A percentile compares a stretch with the other conserved stretches of the same genome.
These are phyloP conservation scores for Chaetoceros muelleri DNA, from an alignment of 108 stramenopile species.

Conservation along the genomic window DNA sequence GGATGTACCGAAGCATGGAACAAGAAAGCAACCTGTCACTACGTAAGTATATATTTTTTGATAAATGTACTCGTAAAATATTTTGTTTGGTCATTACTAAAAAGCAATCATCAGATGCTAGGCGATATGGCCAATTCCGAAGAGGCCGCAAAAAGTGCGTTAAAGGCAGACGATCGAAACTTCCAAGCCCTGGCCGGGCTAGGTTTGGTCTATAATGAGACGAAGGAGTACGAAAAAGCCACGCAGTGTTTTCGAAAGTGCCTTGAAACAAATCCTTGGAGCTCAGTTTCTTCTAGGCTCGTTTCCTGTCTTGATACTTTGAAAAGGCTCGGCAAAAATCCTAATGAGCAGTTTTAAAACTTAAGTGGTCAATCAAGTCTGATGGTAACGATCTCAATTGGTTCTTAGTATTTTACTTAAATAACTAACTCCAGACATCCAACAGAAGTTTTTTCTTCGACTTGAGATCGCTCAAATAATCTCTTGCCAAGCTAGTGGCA, in stretches of 20 bases:
- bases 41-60: neutral
- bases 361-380: too few relatives aligned
- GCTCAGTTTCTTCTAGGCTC: conserved; percentile 48
- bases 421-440: conserved; percentile 59
- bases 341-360: neutral
- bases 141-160: conserved; percentile 34
- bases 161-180: conserved; percentile 40
- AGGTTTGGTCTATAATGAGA: conserved; percentile 58
- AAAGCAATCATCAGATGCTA: conserved; percentile 31
- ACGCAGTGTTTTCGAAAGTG: conserved; percentile 39
- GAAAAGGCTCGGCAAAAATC: conserved; percentile 1
- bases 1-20: conserved; percentile 63
- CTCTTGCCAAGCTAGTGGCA: conserved; percentile 15
- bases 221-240: conserved; percentile 26
- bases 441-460: conserved; percentile 40
- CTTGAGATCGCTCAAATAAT: conserved; percentile 56
- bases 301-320: conserved; percentile 29
- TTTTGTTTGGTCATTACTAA: neutral
- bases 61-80: neutral
- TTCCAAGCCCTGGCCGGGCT: conserved; percentile 67
- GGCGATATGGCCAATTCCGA: conserved; percentile 43
- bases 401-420: conserved; percentile 3
- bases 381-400: too few relatives aligned
- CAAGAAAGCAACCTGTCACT: conserved; percentile 46
- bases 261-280: conserved; percentile 66